A percentile compares a stretch with the other conserved stretches of the same genome.
phyloP scores from a whole-genome alignment of 2,329 filamentous ascomycete genomes.

The Fusarium caatingaense region DNA sequence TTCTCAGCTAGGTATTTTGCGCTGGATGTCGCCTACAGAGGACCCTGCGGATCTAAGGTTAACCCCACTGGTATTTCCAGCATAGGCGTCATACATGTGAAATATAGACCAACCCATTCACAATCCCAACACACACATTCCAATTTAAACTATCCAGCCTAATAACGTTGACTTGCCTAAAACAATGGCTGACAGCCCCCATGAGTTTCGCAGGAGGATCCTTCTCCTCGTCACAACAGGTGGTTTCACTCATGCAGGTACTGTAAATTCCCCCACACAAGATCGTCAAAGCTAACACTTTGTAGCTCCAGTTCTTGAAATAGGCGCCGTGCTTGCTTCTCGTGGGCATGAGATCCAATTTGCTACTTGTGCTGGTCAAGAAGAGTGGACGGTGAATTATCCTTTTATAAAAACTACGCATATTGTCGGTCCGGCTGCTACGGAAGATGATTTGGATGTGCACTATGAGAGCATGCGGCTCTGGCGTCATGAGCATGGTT shows the following conservation, averaged over 20 bases:
- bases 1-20: too few species aligned
- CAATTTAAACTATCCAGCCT: constrained; percentile 20
- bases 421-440: constrained; percentile 47
- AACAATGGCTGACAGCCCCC: constrained; percentile 31
- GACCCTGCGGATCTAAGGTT: too few species aligned
- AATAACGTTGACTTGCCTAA: not conserved
- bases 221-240: constrained; percentile 51
- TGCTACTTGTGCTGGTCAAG: constrained; percentile 53
- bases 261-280: not conserved
- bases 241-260: constrained; percentile 53
- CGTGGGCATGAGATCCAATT: constrained; percentile 54
- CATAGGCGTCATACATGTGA: constrained; percentile 31
- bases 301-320: constrained; percentile 52
- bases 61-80: too few species aligned
- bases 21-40: too few species aligned
- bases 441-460: constrained; percentile 45
- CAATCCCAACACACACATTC: constrained; percentile 11
- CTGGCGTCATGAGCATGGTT: constrained; percentile 49
- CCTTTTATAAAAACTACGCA: constrained; percentile 49
- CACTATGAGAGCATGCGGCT: constrained; percentile 53
- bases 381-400: constrained; percentile 49
- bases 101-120: constrained; percentile 13
- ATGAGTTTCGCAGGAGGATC: constrained; percentile 36
- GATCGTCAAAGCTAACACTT: constrained; percentile 4
- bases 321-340: constrained; percentile 49